Evolutionary conservation across 1,139 yeast genomes (phyloP), one percentile per base, ranked within the genome.

Genomic region (Protomyces macrosporus): DNA sequence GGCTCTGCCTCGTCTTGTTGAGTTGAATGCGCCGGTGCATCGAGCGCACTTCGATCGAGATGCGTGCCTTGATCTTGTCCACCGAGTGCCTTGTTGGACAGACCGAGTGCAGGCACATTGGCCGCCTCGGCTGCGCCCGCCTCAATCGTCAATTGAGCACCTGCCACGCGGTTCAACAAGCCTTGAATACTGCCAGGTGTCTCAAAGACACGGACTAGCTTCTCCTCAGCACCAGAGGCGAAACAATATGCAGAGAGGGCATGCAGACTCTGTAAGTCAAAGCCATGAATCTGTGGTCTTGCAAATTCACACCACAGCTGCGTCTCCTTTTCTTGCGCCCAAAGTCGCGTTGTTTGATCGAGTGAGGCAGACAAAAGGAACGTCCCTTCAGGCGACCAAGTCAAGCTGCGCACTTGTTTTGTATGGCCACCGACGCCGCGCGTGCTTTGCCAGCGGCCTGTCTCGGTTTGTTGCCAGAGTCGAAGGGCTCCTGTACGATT

Each of bases 281-380:
- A 95, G 10, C 99, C 99, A 74, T 95, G 99, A 68, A 95, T 93
- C 73, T 95, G 99, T 0, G 98, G 98, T 70, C 99, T 82, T 0
- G 97, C 90, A 74, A 93, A 85, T 73, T 95, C 99, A 72, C 86
- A 88, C 96, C 96, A 90, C 0, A 63, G 51, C 3, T 67, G 63
- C 6, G 35, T 40, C 7, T 76, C 73, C 6, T 69, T 69, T 4
- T 69, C 70, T 30, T 82, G 83, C 0, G 96, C 86, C 75, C 81
- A 86, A 34, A 95, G 74, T 72, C 98, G 80, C 0, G 98, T 89
- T 0, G 98, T 93, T 75, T 95, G 98, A 73, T 95, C 99, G 60
- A 89, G 76, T 0, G 79, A 63, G 6, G 97, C 89, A 0, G 90
- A 79, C 67, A 88, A 75, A 48, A 91, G 75, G 71, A 86, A 89